phyloP scores from a whole-genome alignment of 1,284 basidiomycete genomes.

The Apiotrichum brassicae region DNA sequence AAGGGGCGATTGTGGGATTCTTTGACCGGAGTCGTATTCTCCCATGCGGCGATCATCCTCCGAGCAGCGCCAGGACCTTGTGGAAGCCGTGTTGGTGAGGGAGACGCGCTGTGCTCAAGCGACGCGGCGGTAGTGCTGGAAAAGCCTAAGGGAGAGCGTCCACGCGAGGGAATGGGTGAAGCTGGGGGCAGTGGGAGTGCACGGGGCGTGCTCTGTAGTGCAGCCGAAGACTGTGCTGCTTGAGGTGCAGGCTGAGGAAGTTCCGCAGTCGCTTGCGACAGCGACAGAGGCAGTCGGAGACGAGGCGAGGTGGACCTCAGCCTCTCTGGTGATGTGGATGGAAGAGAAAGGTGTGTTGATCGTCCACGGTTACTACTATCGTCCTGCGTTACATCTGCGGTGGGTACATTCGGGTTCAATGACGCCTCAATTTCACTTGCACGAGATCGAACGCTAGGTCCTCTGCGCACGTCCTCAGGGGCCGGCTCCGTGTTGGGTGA shows the following conservation, averaged over 20 bases:
- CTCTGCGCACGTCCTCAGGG: conserved; percentile 2
- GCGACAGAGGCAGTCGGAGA: conserved; percentile 4
- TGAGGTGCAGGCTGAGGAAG: not conserved
- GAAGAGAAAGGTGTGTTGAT: not conserved
- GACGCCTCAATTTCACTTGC: conserved; percentile 6
- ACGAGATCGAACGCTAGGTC: conserved; percentile 1
- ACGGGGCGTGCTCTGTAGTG: not conserved
- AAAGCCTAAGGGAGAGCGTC: not conserved
- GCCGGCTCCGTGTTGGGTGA: not conserved
- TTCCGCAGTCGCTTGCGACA: not conserved
- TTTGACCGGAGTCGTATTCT: not conserved
- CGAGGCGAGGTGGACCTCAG: conserved; percentile 3
- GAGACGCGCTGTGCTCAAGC: not conserved
- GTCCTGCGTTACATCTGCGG: not conserved
- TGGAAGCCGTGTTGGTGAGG: not conserved
- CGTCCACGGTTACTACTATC: not conserved
- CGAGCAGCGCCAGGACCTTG: not conserved
- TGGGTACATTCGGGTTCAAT: not conserved
- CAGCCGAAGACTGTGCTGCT: conserved; percentile 1
- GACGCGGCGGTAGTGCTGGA: not conserved
- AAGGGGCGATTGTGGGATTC: too few species aligned
- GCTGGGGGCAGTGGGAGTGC: not conserved
- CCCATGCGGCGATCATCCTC: not conserved
- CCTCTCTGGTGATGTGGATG: not conserved
- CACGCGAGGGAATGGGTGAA: not conserved